phyloP scores from a whole-genome alignment of 805 yeast genomes.

The Yamadazyma insecticola region DNA sequence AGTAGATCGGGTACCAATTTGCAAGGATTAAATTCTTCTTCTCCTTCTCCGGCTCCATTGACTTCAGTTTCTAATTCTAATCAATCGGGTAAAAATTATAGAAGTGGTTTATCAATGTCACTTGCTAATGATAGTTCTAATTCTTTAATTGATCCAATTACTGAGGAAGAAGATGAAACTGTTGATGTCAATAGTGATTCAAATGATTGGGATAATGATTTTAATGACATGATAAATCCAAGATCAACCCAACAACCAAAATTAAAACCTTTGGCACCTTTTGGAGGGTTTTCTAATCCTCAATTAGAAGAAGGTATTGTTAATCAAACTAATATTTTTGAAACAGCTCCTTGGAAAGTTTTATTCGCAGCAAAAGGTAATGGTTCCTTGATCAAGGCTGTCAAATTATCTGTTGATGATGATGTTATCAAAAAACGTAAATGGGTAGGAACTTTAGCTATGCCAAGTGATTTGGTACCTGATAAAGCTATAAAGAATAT shows the following conservation, averaged over 20 bases:
- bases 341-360: conserved; percentile 68
- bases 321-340: conserved; percentile 43
- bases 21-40: conserved; percentile 6
- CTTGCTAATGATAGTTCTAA: conserved; percentile 23
- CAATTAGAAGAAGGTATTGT: conserved; percentile 45
- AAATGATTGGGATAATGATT: conserved; percentile 20
- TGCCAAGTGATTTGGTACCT: conserved; percentile 84
- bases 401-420: conserved; percentile 48
- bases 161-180: conserved; percentile 18
- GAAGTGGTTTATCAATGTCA: conserved; percentile 8
- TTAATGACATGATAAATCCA: conserved; percentile 24
- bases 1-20: conserved; percentile 27
- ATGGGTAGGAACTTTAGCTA: conserved; percentile 92
- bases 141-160: conserved; percentile 24
- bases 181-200: conserved; percentile 4
- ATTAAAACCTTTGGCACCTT: conserved; percentile 50
- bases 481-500: conserved; percentile 51
- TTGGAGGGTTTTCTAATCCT: conserved; percentile 72
- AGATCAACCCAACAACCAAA: too few species aligned
- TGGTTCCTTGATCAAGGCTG: conserved; percentile 84
- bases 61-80: not conserved
- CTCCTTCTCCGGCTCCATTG: conserved; percentile 1
- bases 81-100: conserved; percentile 10
- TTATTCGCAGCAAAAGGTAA: conserved; percentile 73
- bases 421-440: conserved; percentile 32